These are phyloP conservation scores for Roridomyces roridus DNA, from an alignment of 768 basidiomycete genomes.

Conservation along the genomic window DNA sequence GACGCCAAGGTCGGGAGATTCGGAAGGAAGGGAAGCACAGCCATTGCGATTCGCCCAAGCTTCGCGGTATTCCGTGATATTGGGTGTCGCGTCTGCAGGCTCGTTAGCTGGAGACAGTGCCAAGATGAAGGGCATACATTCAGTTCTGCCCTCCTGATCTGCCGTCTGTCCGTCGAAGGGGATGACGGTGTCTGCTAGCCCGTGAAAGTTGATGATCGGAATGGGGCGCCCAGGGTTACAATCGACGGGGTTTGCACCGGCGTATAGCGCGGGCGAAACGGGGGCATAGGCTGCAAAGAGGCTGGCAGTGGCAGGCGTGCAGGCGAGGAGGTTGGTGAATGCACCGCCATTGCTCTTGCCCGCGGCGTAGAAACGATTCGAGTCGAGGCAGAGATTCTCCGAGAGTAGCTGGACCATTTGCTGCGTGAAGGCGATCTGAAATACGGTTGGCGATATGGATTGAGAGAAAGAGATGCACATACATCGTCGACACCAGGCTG, in stretches of 20 bases:
- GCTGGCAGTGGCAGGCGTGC: constrained; percentile 18
- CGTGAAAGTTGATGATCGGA: constrained; percentile 25
- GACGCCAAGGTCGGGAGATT: not conserved
- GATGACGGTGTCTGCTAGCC: constrained; percentile 12
- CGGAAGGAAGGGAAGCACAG: not conserved
- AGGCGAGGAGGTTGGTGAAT: constrained; percentile 25
- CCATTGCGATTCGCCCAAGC: constrained; percentile 24
- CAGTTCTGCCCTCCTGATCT: constrained; percentile 11
- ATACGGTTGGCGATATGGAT: not conserved
- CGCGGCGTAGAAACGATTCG: constrained; percentile 22
- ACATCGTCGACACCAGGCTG: constrained; percentile 21
- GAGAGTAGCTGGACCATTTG: constrained; percentile 15
- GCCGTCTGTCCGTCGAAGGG: constrained; percentile 16
- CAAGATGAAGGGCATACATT: constrained; percentile 7
- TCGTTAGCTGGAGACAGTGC: no score
- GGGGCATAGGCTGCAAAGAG: constrained; percentile 24
- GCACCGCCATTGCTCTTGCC: constrained; percentile 22
- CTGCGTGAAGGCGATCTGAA: constrained; percentile 21
- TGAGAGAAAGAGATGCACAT: not conserved
- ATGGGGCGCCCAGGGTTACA: constrained; percentile 18
- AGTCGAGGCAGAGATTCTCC: constrained; percentile 23
- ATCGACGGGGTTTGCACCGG: constrained; percentile 19
- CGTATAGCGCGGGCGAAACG: constrained; percentile 22
- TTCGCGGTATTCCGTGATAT: constrained; percentile 21
- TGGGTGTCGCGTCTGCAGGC: constrained; percentile 18